phyloP scores from a whole-genome alignment of 495 filamentous ascomycete species.

The Cryomyces minteri region DNA sequence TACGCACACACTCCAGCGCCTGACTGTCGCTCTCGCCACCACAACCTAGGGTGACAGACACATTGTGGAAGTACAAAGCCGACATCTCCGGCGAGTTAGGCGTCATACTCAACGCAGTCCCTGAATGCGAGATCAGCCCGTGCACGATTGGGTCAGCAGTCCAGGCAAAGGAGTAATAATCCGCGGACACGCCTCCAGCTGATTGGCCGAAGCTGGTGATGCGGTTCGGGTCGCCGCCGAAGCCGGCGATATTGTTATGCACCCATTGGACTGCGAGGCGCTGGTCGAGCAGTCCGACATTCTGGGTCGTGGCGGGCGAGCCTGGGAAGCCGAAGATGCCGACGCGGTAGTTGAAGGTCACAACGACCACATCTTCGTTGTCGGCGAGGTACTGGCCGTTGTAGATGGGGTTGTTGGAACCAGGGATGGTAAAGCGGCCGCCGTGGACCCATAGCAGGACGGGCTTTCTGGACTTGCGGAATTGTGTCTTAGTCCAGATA shows the following conservation, averaged over 20 bases:
- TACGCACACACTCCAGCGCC: slow-evolving; percentile 26
- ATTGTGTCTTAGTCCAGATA: slow-evolving; percentile 21
- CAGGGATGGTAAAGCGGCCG: slow-evolving; percentile 14
- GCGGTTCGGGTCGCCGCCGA: neutral
- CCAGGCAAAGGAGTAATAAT: slow-evolving; percentile 3
- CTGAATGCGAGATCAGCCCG: too few relatives aligned
- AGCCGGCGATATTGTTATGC: neutral
- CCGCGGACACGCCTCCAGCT: slow-evolving; percentile 1
- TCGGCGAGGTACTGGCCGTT: slow-evolving; percentile 22
- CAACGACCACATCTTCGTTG: slow-evolving; percentile 24
- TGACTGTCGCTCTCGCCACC: slow-evolving; percentile 3
- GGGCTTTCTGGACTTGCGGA: slow-evolving; percentile 8
- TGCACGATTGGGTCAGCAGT: too few relatives aligned
- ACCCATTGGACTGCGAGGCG: slow-evolving; percentile 3
- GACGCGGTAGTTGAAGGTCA: slow-evolving; percentile 8
- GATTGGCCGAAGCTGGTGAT: slow-evolving; percentile 3
- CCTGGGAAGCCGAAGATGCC: neutral
- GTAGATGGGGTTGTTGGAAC: slow-evolving; percentile 23
- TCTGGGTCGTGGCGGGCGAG: neutral
- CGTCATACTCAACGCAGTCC: too few relatives aligned
- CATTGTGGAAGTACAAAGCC: too few relatives aligned
- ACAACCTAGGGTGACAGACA: too few relatives aligned
- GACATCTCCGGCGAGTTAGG: too few relatives aligned
- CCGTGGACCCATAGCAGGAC: slow-evolving; percentile 23
- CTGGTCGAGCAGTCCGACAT: slow-evolving; percentile 3